Base-by-base conservation (phyloP, 2,329 filamentous ascomycete genomes). In the Cladosporium velox region DNA sequence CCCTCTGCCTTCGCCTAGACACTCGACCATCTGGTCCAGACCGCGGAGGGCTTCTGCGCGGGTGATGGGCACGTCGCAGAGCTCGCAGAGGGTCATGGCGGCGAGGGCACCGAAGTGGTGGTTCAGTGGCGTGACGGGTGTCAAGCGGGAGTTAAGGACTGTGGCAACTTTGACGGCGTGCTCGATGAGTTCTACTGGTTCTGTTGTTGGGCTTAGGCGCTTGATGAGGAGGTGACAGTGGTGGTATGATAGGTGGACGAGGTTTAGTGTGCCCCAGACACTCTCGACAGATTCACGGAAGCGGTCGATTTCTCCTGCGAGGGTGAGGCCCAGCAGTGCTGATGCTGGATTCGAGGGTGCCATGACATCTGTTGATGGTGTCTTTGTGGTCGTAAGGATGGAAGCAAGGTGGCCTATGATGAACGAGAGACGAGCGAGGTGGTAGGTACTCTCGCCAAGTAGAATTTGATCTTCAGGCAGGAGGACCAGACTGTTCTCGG, bases 191-290 rank as follows among this genome's bases (percentile, higher is more conserved):
- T 90, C 85, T 1, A 81, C 78, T 0, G 86, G 81, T 49, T 85
- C 84, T 0, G 84, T 81, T 12, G 82, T 82, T 1, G 86, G 83
- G 44, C 84, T 85, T 64, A 88, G 80, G 2, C 91, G 82, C 61
- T 88, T 86, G 11, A 87, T 82, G 21, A 92, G 80, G 10, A 91
- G 81, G 67, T 88, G 86, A 70, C 86, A 84, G 75, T 91, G 88
- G 85, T 90, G 91, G 77, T 90, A 91, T 21, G 85, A 85, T 28
- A 92, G 81, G 70, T 90, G 86, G 2, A 91, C 81, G 35, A 89
- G 82, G 26, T 86, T 86, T 30, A 88, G 79, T 52, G 83, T 82
- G 14, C 81, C 78, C 74, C 79, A 80, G 57, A 80, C 75, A 7
- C 73, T 76, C 3, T 89, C 87, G 1, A 91, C 81, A 64, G 86